A percentile compares a stretch with the other conserved stretches of the same genome.
phyloP scores from a whole-genome alignment of 306 rosid genomes.

The Oxytropis ochrocephala region DNA sequence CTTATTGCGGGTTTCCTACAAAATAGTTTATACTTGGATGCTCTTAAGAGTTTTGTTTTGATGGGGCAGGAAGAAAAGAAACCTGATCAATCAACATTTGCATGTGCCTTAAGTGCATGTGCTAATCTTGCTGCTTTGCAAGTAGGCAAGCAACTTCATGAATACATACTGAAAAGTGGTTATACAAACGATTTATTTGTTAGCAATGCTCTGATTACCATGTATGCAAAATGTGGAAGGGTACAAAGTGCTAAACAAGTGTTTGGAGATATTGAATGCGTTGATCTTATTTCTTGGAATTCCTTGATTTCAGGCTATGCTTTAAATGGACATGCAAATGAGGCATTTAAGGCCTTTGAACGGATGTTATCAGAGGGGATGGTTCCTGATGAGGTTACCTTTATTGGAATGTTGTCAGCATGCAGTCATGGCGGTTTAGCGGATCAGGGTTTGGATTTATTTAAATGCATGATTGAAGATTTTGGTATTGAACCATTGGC shows the following conservation, averaged over 20 bases:
- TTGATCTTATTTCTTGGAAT: constrained; percentile 75
- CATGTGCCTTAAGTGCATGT: constrained; percentile 62
- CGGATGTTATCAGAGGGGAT: constrained; percentile 42
- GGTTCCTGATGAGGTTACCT: constrained; percentile 63
- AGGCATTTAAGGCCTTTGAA: constrained; percentile 50
- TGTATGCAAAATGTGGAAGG: constrained; percentile 74
- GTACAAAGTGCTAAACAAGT: constrained; percentile 42
- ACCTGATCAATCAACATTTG: constrained; percentile 61
- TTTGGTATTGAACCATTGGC: constrained; percentile 52
- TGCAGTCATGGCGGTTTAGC: constrained; percentile 71
- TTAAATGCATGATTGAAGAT: constrained; percentile 51
- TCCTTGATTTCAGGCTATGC: constrained; percentile 77
- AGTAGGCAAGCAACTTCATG: constrained; percentile 71
- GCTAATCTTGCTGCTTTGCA: constrained; percentile 73
- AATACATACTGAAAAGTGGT: constrained; percentile 53
- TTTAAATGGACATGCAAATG: constrained; percentile 54
- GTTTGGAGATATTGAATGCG: constrained; percentile 38
- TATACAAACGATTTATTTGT: constrained; percentile 52
- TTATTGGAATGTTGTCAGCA: constrained; percentile 65
- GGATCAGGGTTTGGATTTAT: constrained; percentile 42
- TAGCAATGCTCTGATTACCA: constrained; percentile 59
- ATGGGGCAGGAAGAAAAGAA: constrained; percentile 51
- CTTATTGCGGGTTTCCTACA: constrained; percentile 62
- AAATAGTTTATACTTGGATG: constrained; percentile 56
- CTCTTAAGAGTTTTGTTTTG: constrained; percentile 45